Base-by-base conservation (phyloP, 305 asterid species). In the Fraxinus baroniana region DNA sequence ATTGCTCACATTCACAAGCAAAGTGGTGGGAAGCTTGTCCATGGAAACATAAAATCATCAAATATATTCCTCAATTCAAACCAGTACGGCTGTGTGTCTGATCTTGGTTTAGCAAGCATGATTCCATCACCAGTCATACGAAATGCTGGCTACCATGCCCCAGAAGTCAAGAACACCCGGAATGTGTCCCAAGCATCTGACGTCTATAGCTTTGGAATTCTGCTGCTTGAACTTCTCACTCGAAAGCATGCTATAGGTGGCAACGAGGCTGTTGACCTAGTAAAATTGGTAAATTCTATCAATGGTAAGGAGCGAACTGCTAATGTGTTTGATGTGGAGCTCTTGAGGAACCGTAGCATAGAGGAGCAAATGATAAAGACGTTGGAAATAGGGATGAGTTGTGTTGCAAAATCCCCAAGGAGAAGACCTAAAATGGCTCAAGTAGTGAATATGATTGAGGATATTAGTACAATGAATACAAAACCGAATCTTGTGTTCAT, bases 351-450 rank as follows among this genome's bases (percentile, higher is more conserved):
- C 82, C 87, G 90, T 5, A 85, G 86, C 57, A 87, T 87, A 66
- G 92, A 89, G 77, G 89, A 87, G 70, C 88, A 87, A 86, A 87
- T 87, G 92, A 88, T 87, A 64, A 89, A 89, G 84, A 87, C 83
- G 89, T 77, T 89, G 84, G 87, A 84, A 49, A 88, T 85, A 79
- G 90, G 92, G 20, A 85, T 88, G 86, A 80, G 76, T 35, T 89
- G 92, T 80, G 92, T 81, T 26, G 81, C 82, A 30, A 88, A 87
- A 78, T 81, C 79, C 87, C 88, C 92, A 1, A 89, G 88, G 57
- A 88, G 86, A 89, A 85, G 92, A 55, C 92, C 92, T 62, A 84
- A 85, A 44, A 86, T 89, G 84, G 1, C 24, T 0, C 89, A 89
- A 76, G 90, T 86, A 46, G 83, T 85, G 80, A 88, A 79, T 81